These are phyloP conservation scores for Phytophthora constricta DNA, from an alignment of 352 stramenopile genomes.

Conservation along the genomic window DNA sequence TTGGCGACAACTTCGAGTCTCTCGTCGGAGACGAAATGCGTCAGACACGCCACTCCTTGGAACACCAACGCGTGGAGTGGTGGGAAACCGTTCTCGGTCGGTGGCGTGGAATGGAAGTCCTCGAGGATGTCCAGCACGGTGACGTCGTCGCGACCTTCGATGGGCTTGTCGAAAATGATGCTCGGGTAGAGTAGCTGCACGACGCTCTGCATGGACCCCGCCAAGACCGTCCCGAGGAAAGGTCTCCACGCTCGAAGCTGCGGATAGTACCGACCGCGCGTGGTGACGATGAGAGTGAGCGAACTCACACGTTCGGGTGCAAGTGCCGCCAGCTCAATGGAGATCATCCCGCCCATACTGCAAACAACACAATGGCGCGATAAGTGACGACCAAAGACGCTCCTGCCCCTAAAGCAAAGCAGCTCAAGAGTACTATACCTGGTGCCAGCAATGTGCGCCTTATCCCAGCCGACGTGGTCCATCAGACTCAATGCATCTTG, in stretches of 20 bases:
- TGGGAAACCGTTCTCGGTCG: conserved; percentile 8
- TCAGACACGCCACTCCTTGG: conserved; percentile 42
- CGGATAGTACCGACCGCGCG: conserved; percentile 38
- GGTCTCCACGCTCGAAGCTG: conserved; percentile 26
- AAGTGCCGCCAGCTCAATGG: conserved; percentile 42
- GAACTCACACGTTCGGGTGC: conserved; percentile 43
- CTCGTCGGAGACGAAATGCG: conserved; percentile 49
- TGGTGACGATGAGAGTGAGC: conserved; percentile 50
- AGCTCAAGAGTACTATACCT: conserved; percentile 7
- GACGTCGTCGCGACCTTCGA: conserved; percentile 33
- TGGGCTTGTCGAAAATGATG: conserved; percentile 23
- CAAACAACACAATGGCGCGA: neutral
- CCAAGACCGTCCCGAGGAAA: conserved; percentile 29
- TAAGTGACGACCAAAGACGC: too few relatives aligned
- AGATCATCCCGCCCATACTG: conserved; percentile 53
- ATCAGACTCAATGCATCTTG: conserved; percentile 35
- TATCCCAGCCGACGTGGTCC: conserved; percentile 32
- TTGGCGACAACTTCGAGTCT: conserved; percentile 36
- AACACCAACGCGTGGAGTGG: conserved; percentile 30
- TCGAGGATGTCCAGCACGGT: conserved; percentile 18
- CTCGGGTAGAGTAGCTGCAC: conserved; percentile 39
- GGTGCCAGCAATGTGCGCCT: conserved; percentile 28
- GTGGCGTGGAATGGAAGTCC: conserved; percentile 24
- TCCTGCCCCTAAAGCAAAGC: neutral
- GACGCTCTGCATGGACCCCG: conserved; percentile 26